Evolutionary conservation across 2,329 filamentous ascomycete species (phyloP), one percentile per base, ranked within the genome.

Genomic region (Thelonectria olida): DNA sequence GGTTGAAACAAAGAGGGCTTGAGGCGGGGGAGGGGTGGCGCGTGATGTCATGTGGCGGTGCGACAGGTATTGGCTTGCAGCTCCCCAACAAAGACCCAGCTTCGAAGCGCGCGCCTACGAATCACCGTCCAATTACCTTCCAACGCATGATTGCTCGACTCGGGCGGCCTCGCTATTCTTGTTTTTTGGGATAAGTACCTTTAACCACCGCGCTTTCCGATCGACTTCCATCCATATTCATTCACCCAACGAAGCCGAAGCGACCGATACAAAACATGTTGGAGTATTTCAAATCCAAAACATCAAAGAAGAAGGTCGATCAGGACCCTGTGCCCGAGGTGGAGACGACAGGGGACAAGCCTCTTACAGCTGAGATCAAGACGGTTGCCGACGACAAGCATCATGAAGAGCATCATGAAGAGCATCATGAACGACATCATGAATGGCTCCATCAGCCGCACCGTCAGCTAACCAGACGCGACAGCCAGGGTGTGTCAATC

Each of bases 271-370:
- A 57, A 28, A 54, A 47, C 49, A 90, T 90, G 88, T 72, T 90
- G 63, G 86, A 90, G 74, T 89, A 87, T 74, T 84, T 90, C 66
- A 78, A 81, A 34, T 85, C 84, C 78, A 89, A 85, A 73, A 90
- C 88, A 74, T 78, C 82, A 71, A 89, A 88, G 78, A 87, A 89
- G 75, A 77, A 84, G 68, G 82, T 79, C 2, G 80, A 86, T 60
- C 84, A 86, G 61, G 76, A 76, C 15, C 75, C 73, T 25, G 68
- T 64, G 25, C 42, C 48, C 8, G 58, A 66, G 56, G 58, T 47
- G 41, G 53, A 51, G 53, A 59, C 62, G 58, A 54, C 61, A 39
- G 61, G 47, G 17, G 64, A 68, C 39, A 49, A 54, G 45, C 39
- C 56, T 5, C 63, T 64, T 31, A 58, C 57, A 23, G 62, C 64